Evolutionary conservation across 148 eudicot genomes (phyloP).

Genomic region (Dianthus caryophyllus): DNA sequence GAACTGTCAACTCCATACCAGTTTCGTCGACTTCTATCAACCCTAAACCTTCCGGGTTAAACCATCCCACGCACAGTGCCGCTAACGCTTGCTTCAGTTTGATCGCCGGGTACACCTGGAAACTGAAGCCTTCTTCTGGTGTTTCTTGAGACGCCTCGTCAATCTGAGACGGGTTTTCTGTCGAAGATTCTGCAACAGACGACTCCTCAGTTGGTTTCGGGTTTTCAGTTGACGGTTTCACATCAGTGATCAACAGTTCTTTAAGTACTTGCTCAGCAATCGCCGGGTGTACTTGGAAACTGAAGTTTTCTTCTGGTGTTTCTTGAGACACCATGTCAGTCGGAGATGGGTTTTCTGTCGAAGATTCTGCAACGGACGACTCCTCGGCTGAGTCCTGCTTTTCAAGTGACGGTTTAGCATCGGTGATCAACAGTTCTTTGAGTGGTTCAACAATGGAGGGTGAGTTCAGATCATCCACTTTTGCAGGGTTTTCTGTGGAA

Average conservation of each 20-base stretch:
- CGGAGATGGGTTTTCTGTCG: neutral
- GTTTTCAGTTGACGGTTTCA: too few relatives aligned
- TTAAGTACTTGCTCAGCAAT: neutral
- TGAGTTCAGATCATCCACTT: too few relatives aligned
- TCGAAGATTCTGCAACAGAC: neutral
- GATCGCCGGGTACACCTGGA: conserved; percentile 13
- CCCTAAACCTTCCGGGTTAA: conserved; percentile 8
- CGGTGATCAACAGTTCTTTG: too few relatives aligned
- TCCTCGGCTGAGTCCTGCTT: too few relatives aligned
- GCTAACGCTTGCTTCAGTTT: conserved; percentile 11
- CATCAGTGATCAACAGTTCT: too few relatives aligned
- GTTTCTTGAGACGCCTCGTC: neutral
- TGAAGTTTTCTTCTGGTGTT: neutral
- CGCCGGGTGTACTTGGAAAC: conserved; percentile 14
- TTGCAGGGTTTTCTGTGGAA: neutral
- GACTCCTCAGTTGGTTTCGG: too few relatives aligned
- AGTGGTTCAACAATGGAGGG: neutral
- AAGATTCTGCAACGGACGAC: neutral
- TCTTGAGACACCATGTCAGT: neutral
- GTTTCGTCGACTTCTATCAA: conserved; percentile 2
- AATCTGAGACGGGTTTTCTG: neutral
- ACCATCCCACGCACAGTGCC: conserved; percentile 3
- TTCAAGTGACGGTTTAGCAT: too few relatives aligned
- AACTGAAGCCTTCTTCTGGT: neutral
- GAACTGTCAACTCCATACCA: conserved; percentile 13